These are phyloP conservation scores for Arachis hypogaea DNA, from an alignment of 306 rosid genomes.

Conservation along the genomic window DNA sequence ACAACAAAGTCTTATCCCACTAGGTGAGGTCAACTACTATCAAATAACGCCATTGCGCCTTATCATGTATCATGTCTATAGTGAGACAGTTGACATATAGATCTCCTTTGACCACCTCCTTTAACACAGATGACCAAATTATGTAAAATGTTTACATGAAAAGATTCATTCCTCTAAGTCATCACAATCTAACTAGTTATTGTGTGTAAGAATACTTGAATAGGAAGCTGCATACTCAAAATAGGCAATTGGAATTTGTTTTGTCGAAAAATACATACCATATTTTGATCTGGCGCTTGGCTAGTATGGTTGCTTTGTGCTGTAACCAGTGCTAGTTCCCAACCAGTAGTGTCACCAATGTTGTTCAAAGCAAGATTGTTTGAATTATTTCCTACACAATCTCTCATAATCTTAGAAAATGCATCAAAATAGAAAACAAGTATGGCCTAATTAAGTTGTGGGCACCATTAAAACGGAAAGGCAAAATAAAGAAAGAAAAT, in stretches of 20 bases:
- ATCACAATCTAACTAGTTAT: neutral
- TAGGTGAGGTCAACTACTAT: too few species aligned
- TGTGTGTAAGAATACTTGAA: neutral
- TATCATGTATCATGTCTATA: too few species aligned
- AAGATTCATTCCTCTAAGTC: neutral
- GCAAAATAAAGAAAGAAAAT: too few species aligned
- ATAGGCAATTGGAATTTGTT: neutral
- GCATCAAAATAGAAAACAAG: conserved; percentile 8
- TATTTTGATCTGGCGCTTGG: conserved; percentile 49
- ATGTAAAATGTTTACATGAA: too few species aligned
- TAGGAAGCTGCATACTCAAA: neutral
- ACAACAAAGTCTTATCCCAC: too few species aligned
- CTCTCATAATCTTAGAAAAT: conserved; percentile 15
- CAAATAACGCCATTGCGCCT: too few species aligned
- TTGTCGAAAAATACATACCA: conserved; percentile 60
- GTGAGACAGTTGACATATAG: too few species aligned
- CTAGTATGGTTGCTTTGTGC: conserved; percentile 64
- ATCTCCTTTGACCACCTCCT: too few species aligned
- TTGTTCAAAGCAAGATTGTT: conserved; percentile 50
- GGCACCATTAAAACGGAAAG: conserved; percentile 1
- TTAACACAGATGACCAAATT: too few species aligned
- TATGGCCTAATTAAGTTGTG: neutral
- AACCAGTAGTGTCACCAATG: conserved; percentile 69
- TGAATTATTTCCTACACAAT: conserved; percentile 56
- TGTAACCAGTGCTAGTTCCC: conserved; percentile 89